Conservation (phyloP, 164 flowering plant genomes). For the Tinospora cordifolia region DNA sequence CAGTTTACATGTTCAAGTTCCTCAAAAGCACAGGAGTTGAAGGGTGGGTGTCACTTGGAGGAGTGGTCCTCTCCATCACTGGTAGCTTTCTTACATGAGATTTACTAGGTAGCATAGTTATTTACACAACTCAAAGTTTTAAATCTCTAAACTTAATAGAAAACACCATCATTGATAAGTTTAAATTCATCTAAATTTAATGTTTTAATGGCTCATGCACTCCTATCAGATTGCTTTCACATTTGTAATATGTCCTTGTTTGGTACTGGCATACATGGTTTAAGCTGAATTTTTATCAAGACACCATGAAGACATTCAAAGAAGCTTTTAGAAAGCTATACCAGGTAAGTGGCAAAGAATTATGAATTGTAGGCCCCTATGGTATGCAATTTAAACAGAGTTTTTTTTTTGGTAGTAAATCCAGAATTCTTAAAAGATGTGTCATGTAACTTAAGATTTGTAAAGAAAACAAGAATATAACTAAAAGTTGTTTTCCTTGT, state of each 20-base stretch:
- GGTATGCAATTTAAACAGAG: too few species aligned
- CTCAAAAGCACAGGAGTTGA: conserved; percentile 42
- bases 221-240: conserved; percentile 54
- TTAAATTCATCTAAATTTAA: neutral
- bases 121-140: conserved; percentile 4
- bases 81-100: conserved; percentile 30
- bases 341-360: conserved; percentile 39
- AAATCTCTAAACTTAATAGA: neutral
- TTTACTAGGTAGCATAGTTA: conserved; percentile 6
- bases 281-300: conserved; percentile 57
- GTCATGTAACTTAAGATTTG: too few species aligned
- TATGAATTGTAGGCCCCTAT: too few species aligned
- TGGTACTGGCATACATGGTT: conserved; percentile 69
- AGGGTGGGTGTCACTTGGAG: conserved; percentile 78
- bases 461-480: too few species aligned
- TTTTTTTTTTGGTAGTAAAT: too few species aligned
- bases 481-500: too few species aligned
- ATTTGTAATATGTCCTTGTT: conserved; percentile 54
- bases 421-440: too few species aligned
- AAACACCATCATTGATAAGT: conserved; percentile 3
- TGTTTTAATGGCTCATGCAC: conserved; percentile 6
- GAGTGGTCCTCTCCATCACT: conserved; percentile 65
- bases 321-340: conserved; percentile 60
- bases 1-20: conserved; percentile 52
- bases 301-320: conserved; percentile 48